phyloP scores from a whole-genome alignment of 176 grass and related monocot species.

The Saccharum spontaneum region DNA sequence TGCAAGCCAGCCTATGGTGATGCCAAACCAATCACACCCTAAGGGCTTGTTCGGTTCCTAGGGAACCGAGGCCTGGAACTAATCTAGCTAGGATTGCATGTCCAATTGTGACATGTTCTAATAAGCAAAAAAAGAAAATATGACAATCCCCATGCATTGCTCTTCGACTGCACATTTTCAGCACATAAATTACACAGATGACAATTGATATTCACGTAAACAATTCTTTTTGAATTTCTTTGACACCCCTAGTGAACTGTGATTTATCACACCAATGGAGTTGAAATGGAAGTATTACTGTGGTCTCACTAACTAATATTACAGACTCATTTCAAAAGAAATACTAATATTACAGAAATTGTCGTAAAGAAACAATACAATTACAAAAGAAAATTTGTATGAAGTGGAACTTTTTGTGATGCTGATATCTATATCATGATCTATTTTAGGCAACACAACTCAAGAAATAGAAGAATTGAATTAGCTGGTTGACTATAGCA shows the following conservation, averaged over 20 bases:
- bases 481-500: constrained; percentile 33
- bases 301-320: not conserved
- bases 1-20: too few relatives aligned
- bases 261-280: not conserved
- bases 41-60: too few relatives aligned
- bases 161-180: not conserved
- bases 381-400: not conserved
- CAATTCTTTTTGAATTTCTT: not conserved
- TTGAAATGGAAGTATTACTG: not conserved
- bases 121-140: too few relatives aligned
- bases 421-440: constrained; percentile 9
- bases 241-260: not conserved
- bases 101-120: too few relatives aligned
- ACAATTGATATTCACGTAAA: not conserved
- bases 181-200: not conserved
- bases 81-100: too few relatives aligned
- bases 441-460: constrained; percentile 15
- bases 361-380: not conserved
- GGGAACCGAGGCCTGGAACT: too few relatives aligned
- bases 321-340: not conserved
- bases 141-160: not conserved
- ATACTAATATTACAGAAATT: not conserved
- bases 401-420: constrained; percentile 17
- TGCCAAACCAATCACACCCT: too few relatives aligned
- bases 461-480: constrained; percentile 41